Evolutionary conservation across 176 grass and related monocot genomes (phyloP).

Genomic region (Canna indica): DNA sequence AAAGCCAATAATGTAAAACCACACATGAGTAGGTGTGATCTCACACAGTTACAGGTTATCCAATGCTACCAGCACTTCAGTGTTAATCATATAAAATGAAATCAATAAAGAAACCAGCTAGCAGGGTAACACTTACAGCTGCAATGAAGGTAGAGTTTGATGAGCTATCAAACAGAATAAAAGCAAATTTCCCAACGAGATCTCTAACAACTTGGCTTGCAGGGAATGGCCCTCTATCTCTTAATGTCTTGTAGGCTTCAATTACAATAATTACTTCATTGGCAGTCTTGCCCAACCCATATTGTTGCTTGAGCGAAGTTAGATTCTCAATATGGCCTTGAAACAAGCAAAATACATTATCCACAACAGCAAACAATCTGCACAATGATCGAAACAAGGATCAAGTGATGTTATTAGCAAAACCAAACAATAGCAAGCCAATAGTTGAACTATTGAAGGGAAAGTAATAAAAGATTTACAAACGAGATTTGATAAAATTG

Average conservation of each 20-base stretch:
- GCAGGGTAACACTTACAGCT: constrained; percentile 39
- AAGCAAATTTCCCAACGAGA: constrained; percentile 53
- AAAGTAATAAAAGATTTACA: too few species aligned
- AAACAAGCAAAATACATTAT: constrained; percentile 68
- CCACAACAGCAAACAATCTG: constrained; percentile 54
- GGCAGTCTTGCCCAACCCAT: constrained; percentile 51
- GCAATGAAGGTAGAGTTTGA: constrained; percentile 57
- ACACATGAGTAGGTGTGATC: too few species aligned
- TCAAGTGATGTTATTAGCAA: too few species aligned
- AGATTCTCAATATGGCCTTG: constrained; percentile 53
- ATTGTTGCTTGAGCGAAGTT: constrained; percentile 57
- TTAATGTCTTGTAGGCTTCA: constrained; percentile 68
- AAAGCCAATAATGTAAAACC: too few species aligned
- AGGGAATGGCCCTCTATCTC: constrained; percentile 87
- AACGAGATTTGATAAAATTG: too few species aligned
- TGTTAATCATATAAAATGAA: too few species aligned
- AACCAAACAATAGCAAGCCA: too few species aligned
- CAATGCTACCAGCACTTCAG: too few species aligned
- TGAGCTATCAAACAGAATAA: constrained; percentile 58
- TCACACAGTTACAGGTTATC: too few species aligned
- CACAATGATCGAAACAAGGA: not conserved
- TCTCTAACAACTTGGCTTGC: constrained; percentile 65
- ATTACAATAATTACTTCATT: constrained; percentile 69
- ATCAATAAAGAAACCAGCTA: too few species aligned
- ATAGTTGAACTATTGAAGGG: too few species aligned